Conservation (phyloP, 768 basidiomycete species). For the Crucibulum laeve region DNA sequence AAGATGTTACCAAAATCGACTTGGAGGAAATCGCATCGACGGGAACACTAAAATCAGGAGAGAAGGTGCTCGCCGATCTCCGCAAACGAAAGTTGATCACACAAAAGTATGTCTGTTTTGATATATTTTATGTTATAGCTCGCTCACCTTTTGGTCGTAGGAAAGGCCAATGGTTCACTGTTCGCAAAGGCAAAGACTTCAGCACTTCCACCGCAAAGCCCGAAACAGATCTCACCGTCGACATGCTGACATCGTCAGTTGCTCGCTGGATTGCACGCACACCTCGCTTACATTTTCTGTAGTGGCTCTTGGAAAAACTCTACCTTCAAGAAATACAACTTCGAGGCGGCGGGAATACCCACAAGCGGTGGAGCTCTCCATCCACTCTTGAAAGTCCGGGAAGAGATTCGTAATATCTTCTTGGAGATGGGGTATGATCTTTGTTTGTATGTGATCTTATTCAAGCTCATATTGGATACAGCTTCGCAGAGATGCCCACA, state of each 20-base stretch:
- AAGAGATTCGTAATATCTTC: slow-evolving; percentile 97
- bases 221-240: slow-evolving; percentile 94
- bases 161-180: slow-evolving; percentile 94
- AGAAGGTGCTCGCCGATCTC: slow-evolving; percentile 81
- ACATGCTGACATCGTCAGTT: slow-evolving; percentile 88
- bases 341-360: slow-evolving; percentile 91
- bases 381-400: slow-evolving; percentile 94
- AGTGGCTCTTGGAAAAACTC: slow-evolving; percentile 95
- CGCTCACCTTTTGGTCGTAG: slow-evolving; percentile 34
- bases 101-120: slow-evolving; percentile 60
- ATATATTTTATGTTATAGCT: not conserved
- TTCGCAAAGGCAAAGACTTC: slow-evolving; percentile 81
- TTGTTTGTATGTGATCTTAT: not conserved
- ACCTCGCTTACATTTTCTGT: slow-evolving; percentile 7
- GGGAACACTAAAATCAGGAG: slow-evolving; percentile 69
- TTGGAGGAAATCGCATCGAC: slow-evolving; percentile 68
- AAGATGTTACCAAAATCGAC: slow-evolving; percentile 73
- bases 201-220: slow-evolving; percentile 88
- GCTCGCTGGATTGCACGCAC: not conserved
- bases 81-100: slow-evolving; percentile 86
- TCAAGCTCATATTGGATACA: slow-evolving; percentile 23
- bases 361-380: slow-evolving; percentile 91
- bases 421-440: slow-evolving; percentile 92
- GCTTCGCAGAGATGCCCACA: slow-evolving; percentile 99
- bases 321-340: slow-evolving; percentile 97